phyloP scores from a whole-genome alignment of 768 basidiomycete species.

The Tulasnella sp. region DNA sequence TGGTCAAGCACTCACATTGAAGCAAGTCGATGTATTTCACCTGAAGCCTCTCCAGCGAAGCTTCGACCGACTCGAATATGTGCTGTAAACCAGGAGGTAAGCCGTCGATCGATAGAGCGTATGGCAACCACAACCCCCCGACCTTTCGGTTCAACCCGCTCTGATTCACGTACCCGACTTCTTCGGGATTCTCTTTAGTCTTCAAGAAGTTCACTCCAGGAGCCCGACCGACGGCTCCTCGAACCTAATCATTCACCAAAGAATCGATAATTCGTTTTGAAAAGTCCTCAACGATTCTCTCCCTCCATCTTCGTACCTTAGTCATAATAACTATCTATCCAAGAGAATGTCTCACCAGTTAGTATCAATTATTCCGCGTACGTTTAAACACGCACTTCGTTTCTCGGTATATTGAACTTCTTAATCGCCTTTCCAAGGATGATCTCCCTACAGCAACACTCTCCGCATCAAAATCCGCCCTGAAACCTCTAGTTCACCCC shows the following conservation, averaged over 20 bases:
- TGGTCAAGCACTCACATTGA: neutral
- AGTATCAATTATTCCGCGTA: neutral
- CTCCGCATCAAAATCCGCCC: neutral
- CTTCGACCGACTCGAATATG: conserved; percentile 2
- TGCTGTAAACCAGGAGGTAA: neutral
- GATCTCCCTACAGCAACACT: conserved; percentile 30
- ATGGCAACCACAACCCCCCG: neutral
- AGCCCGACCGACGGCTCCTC: neutral
- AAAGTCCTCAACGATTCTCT: neutral
- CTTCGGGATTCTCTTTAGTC: neutral
- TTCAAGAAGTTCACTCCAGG: neutral
- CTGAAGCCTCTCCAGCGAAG: neutral
- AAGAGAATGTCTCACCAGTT: neutral
- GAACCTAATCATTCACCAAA: neutral
- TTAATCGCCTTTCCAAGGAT: conserved; percentile 68
- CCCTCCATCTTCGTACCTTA: neutral
- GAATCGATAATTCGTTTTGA: neutral
- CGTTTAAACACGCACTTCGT: neutral
- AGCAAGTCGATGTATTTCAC: neutral
- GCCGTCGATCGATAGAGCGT: neutral
- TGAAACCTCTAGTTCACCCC: neutral
- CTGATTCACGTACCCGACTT: conserved; percentile 2
- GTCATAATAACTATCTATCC: neutral
- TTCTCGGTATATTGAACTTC: conserved; percentile 1
- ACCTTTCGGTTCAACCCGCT: neutral